A percentile compares a stretch with the other conserved stretches of the same genome.
Evolutionary conservation across 208 protist genomes (phyloP).

Genomic region (Polymyxa betae): DNA sequence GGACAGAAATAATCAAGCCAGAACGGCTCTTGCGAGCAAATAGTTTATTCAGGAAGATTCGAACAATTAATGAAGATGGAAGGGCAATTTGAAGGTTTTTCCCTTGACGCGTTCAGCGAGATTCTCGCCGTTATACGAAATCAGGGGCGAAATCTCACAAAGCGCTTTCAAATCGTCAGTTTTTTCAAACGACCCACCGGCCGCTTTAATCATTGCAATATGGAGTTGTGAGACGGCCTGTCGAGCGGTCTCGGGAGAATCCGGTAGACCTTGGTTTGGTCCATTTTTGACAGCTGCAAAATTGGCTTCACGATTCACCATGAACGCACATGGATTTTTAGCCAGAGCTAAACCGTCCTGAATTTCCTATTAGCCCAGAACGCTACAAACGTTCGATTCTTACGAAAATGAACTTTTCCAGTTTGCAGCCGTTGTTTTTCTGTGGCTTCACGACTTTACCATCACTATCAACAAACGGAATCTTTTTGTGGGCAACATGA

Average conservation of each 20-base stretch:
- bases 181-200: neutral
- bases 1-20: too few species aligned
- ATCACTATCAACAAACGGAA: slow-evolving; percentile 76
- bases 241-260: slow-evolving; percentile 39
- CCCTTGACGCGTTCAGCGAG: slow-evolving; percentile 6
- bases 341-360: slow-evolving; percentile 21
- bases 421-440: slow-evolving; percentile 11
- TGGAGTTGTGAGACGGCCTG: slow-evolving; percentile 32
- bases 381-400: neutral
- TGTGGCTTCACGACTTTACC: slow-evolving; percentile 55
- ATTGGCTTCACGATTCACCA: slow-evolving; percentile 38
- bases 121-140: slow-evolving; percentile 56
- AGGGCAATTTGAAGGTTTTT: slow-evolving; percentile 25
- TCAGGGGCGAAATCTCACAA: slow-evolving; percentile 50
- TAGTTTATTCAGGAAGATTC: neutral
- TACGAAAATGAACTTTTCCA: slow-evolving; percentile 46
- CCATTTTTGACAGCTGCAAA: slow-evolving; percentile 42
- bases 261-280: neutral
- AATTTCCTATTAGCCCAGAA: neutral
- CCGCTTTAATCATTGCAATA: slow-evolving; percentile 49
- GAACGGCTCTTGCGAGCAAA: neutral
- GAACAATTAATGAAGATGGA: neutral
- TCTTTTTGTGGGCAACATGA: slow-evolving; percentile 87
- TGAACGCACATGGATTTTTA: slow-evolving; percentile 31
- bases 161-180: neutral